Conservation (phyloP, 768 basidiomycete genomes). For the Mrakia hoshinonis region DNA sequence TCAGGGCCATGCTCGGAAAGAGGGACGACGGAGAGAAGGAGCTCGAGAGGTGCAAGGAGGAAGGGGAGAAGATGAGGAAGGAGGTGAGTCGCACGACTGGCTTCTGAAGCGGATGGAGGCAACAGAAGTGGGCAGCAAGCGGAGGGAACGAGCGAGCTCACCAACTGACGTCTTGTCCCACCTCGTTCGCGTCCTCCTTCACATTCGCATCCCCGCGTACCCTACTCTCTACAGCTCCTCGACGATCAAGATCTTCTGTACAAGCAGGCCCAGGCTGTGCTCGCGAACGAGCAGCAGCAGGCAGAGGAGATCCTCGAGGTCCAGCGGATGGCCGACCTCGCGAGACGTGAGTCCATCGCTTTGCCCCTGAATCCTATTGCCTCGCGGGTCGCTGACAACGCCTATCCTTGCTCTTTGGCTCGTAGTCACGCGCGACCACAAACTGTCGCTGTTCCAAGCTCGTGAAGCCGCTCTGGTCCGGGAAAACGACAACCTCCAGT, state of each 20-base stretch:
- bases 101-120: not conserved
- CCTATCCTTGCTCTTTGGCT: not conserved
- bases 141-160: not conserved
- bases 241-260: slow-evolving; percentile 8
- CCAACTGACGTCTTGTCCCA: not conserved
- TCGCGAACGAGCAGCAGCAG: slow-evolving; percentile 9
- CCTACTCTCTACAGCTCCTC: not conserved
- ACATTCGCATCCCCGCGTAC: not conserved
- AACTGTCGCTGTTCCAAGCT: slow-evolving; percentile 19
- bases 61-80: slow-evolving; percentile 12
- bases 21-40: slow-evolving; percentile 4
- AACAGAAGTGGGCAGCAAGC: not conserved
- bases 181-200: not conserved
- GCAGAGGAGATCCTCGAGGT: slow-evolving; percentile 14
- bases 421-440: slow-evolving; percentile 19
- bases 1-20: not conserved
- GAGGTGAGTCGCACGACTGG: not conserved
- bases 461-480: slow-evolving; percentile 6
- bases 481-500: slow-evolving; percentile 6
- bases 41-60: slow-evolving; percentile 9
- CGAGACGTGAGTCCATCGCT: not conserved
- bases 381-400: not conserved
- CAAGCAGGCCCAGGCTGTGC: slow-evolving; percentile 5
- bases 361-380: not conserved
- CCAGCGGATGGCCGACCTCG: not conserved